phyloP scores from a whole-genome alignment of 1,284 basidiomycete genomes.

The Fomitopsis pinicola region DNA sequence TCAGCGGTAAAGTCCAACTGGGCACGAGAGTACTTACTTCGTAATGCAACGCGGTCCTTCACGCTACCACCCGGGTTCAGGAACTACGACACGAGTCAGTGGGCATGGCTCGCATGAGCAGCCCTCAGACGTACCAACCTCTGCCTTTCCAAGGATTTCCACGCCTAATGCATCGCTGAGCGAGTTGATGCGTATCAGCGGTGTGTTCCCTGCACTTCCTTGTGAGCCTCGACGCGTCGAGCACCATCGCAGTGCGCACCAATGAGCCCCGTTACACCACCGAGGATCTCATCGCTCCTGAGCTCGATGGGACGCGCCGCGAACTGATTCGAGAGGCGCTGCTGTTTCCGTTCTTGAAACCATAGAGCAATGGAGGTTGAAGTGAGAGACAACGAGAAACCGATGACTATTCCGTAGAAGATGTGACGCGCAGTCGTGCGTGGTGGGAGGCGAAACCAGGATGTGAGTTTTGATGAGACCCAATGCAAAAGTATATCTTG shows the following conservation, averaged over 20 bases:
- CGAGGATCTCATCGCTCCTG: slow-evolving; percentile 68
- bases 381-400: slow-evolving; percentile 66
- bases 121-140: slow-evolving; percentile 46
- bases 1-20: background rate
- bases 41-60: slow-evolving; percentile 93
- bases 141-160: slow-evolving; percentile 95
- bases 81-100: slow-evolving; percentile 47
- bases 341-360: slow-evolving; percentile 42
- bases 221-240: background rate
- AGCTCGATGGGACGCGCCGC: slow-evolving; percentile 68
- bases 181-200: slow-evolving; percentile 87
- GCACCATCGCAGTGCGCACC: slow-evolving; percentile 41
- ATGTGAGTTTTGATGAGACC: background rate
- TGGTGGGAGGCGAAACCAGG: slow-evolving; percentile 22
- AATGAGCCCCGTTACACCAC: slow-evolving; percentile 79
- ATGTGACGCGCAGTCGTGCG: slow-evolving; percentile 42
- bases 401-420: slow-evolving; percentile 63
- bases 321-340: slow-evolving; percentile 31
- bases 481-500: background rate
- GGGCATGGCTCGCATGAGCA: background rate
- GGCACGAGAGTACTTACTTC: slow-evolving; percentile 53
- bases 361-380: slow-evolving; percentile 54
- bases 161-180: slow-evolving; percentile 88
- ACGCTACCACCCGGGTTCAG: slow-evolving; percentile 97
- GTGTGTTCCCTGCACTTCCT: slow-evolving; percentile 77